Evolutionary conservation across 2,329 filamentous ascomycete genomes (phyloP), one percentile per base, ranked within the genome.

Genomic region (Drechslerella stenobrocha): DNA sequence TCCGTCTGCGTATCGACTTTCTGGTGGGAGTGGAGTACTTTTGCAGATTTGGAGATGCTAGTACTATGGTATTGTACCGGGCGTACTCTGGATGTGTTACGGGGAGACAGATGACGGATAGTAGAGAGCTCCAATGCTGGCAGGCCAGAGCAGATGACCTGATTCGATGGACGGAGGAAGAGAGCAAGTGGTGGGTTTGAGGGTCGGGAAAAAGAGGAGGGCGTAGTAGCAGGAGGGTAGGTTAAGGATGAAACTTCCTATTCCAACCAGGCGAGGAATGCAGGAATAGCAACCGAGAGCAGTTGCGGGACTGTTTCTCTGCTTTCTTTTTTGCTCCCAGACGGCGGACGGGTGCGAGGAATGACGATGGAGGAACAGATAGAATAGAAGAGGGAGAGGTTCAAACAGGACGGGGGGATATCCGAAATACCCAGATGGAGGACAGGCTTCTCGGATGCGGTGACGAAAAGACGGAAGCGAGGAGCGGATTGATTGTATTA

Each of bases 201-300:
- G n/a, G n/a, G n/a, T n/a, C n/a, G n/a, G n/a, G 20, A 47, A 47
- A 18, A 47, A 47, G 26, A 47, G 26, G 26, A 22, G 26, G 44
- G 44, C 26, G 26, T 47, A 18, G 44, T 26, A 52, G 30, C 30
- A 35, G 55, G 42, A 52, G 55, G 53, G 53, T 51, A 59, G 48
- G 55, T 56, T 59, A 59, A 60, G 63, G 63, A 67, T 67, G 50
- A 67, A 67, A 67, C 55, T 67, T 60, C 63, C 63, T 60, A 67
- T 60, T 67, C 55, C 63, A 67, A 67, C 51, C 34, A 60, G 55
- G 63, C 63, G 63, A 67, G 63, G 61, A 55, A 66, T 59, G 63
- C 63, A 67, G 55, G 47, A 60, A 60, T 53, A 55, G 63, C 46
- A 66, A 59, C 61, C 52, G 52, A 57, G 37, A 42, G 37, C 28